Percentiles rank a stretch among this genome's conserved stretches.
phyloP scores from a whole-genome alignment of 768 basidiomycete genomes.

The Termitomyces sp. region DNA sequence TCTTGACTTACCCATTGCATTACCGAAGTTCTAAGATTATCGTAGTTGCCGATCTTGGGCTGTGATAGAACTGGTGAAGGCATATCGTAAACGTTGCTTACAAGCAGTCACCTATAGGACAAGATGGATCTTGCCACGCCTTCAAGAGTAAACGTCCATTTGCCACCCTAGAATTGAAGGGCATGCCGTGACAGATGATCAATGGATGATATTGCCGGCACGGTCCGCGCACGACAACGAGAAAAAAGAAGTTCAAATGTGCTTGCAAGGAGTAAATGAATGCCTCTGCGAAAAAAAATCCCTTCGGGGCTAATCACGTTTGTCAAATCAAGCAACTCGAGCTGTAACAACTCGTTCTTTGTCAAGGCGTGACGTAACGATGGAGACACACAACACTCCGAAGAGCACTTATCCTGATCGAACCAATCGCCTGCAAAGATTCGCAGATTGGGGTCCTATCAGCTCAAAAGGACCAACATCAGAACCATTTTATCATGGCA shows the following conservation, averaged over 20 bases:
- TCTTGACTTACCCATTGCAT: not conserved
- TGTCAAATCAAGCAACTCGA: not conserved
- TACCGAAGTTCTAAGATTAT: not conserved
- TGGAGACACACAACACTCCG: not conserved
- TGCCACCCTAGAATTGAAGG: no score
- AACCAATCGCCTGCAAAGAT: constrained; percentile 9
- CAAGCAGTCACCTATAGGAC: not conserved
- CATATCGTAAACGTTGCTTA: not conserved
- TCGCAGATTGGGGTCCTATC: constrained; percentile 9
- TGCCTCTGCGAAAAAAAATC: not conserved
- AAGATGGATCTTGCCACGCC: not conserved
- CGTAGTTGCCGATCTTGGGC: not conserved
- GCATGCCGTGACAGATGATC: not conserved
- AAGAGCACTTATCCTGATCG: not conserved
- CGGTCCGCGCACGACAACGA: no score
- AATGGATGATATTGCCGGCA: not conserved
- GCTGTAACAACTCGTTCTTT: not conserved
- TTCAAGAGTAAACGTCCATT: not conserved
- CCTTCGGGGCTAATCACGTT: not conserved
- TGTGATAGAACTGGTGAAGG: not conserved
- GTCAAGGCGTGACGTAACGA: not conserved
- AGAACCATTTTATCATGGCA: constrained; percentile 14
- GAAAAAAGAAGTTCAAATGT: not conserved
- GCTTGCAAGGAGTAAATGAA: not conserved
- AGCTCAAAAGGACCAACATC: not conserved